These are phyloP conservation scores for Zymoseptoria pseudotritici DNA, from an alignment of 2,329 filamentous ascomycete species.

Conservation along the genomic window DNA sequence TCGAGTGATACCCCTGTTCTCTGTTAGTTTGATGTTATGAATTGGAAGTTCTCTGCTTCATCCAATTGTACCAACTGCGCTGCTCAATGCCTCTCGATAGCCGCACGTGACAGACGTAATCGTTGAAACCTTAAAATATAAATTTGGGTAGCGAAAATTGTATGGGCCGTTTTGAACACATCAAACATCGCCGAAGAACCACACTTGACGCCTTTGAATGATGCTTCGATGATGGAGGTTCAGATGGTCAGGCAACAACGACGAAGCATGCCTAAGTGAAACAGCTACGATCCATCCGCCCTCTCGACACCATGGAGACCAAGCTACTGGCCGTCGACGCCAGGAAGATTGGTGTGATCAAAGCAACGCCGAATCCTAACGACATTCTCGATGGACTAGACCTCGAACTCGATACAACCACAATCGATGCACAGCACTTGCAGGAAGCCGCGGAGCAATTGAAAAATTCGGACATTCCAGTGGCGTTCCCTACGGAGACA, in stretches of 20 bases:
- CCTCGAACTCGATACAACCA: constrained; percentile 26
- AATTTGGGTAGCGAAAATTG: background rate
- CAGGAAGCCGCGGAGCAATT: constrained; percentile 60
- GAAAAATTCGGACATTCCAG: constrained; percentile 60
- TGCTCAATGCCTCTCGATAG: background rate
- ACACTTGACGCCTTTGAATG: background rate
- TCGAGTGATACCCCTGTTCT: background rate
- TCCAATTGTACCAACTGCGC: background rate
- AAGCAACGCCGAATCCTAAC: constrained; percentile 19
- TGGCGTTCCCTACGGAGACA: constrained; percentile 95
- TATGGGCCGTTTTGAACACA: constrained; percentile 3
- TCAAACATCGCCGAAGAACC: background rate
- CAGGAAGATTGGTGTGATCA: constrained; percentile 33
- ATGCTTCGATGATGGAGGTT: background rate
- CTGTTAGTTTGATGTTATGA: background rate
- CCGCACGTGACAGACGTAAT: background rate
- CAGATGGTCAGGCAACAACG: background rate
- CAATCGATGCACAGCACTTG: constrained; percentile 47
- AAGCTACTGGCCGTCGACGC: constrained; percentile 35
- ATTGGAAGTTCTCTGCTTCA: background rate
- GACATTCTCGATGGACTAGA: constrained; percentile 32
- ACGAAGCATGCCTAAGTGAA: background rate
- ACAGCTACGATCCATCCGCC: too few relatives aligned
- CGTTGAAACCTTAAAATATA: background rate
- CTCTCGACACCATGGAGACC: constrained; percentile 25